Percentiles rank a stretch among this genome's conserved stretches.
Evolutionary conservation across 176 grass and related monocot species (phyloP).

Genomic region (Ensete ventricosum): DNA sequence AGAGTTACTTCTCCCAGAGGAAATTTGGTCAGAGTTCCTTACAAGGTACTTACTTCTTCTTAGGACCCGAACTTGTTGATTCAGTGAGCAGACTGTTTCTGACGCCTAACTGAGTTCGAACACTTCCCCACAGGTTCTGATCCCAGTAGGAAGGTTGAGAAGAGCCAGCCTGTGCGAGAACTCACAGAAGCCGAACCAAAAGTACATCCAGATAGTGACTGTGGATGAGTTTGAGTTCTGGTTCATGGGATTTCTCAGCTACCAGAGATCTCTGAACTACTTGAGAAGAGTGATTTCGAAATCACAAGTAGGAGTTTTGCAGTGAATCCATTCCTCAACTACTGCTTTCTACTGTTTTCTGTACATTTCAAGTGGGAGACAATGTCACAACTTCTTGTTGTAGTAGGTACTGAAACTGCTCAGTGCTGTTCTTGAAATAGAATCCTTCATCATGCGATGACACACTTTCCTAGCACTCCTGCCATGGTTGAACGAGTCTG

Average conservation of each 20-base stretch:
- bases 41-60: constrained; percentile 15
- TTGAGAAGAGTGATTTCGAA: constrained; percentile 1
- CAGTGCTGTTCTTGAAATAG: no score
- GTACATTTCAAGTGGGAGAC: constrained; percentile 1
- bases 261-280: constrained; percentile 10
- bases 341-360: background rate
- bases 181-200: constrained; percentile 3
- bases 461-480: no score
- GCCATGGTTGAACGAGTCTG: no score
- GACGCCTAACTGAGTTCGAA: background rate
- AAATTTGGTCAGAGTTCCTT: constrained; percentile 12
- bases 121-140: background rate
- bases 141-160: constrained; percentile 1
- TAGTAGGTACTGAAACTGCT: background rate
- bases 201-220: constrained; percentile 16
- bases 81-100: background rate
- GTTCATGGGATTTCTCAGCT: constrained; percentile 16
- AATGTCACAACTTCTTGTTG: background rate
- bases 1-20: constrained; percentile 10
- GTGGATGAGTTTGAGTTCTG: constrained; percentile 18
- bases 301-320: background rate
- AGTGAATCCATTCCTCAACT: background rate
- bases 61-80: no score
- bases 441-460: no score
- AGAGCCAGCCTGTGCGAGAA: background rate